Conservation (phyloP, 2,329 filamentous ascomycete genomes). For the Cercospora brassicicola region DNA sequence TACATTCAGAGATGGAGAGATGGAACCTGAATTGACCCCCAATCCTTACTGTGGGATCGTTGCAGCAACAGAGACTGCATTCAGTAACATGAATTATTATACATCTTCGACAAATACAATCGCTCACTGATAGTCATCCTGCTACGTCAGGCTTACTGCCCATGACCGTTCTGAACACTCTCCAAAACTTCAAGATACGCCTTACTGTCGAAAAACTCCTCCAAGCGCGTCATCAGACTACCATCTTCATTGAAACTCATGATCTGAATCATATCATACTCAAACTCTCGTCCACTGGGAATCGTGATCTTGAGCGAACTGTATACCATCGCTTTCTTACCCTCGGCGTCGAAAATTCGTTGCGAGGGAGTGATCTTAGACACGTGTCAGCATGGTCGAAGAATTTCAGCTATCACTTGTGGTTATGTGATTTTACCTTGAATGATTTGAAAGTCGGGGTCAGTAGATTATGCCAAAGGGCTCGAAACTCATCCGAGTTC, state of each 20-base stretch:
- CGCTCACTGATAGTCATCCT: not conserved
- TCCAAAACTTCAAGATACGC: not conserved
- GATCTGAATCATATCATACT: constrained; percentile 11
- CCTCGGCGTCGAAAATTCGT: not conserved
- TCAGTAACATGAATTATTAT: too few species aligned
- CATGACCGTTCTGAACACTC: not conserved
- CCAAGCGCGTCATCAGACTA: not conserved
- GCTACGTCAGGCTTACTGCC: not conserved
- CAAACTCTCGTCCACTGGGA: not conserved
- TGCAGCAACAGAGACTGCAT: too few species aligned
- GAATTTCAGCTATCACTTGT: too few species aligned
- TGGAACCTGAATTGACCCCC: not conserved
- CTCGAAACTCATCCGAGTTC: not conserved
- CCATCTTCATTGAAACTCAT: not conserved
- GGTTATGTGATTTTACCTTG: not conserved
- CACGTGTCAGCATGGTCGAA: too few species aligned
- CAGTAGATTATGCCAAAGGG: not conserved
- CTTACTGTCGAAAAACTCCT: constrained; percentile 10
- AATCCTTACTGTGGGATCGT: too few species aligned
- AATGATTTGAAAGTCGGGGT: constrained; percentile 3
- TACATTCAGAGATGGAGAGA: not conserved
- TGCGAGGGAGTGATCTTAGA: not conserved
- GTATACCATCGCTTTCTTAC: not conserved
- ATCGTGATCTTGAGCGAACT: not conserved
- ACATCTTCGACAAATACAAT: too few species aligned